Evolutionary conservation across 2,329 filamentous ascomycete species (phyloP).

Genomic region (Ophiostoma quercus): DNA sequence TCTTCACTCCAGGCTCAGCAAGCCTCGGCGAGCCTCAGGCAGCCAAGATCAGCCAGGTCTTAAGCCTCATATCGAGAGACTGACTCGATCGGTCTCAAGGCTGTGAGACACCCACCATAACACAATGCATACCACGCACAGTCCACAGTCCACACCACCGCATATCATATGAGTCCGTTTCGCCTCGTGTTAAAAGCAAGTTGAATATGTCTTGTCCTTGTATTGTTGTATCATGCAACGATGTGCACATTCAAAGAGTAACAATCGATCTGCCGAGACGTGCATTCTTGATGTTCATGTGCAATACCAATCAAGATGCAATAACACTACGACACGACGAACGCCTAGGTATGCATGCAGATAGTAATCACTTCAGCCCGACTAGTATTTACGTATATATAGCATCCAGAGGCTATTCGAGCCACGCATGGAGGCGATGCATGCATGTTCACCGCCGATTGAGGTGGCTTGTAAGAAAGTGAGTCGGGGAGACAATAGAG

Average conservation of each 20-base stretch:
- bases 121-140: too few relatives aligned
- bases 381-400: not conserved
- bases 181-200: not conserved
- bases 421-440: conserved; percentile 1
- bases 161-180: conserved; percentile 7
- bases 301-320: not conserved
- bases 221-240: too few relatives aligned
- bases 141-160: not conserved
- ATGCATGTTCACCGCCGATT: conserved; percentile 2
- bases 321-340: not conserved
- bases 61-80: not conserved
- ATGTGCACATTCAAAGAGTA: not conserved
- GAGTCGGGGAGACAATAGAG: not conserved
- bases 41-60: not conserved
- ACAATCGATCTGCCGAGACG: not conserved
- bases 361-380: not conserved
- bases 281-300: not conserved
- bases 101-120: not conserved
- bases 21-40: not conserved
- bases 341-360: not conserved
- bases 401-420: not conserved
- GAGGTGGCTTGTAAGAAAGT: not conserved
- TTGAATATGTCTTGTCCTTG: too few relatives aligned
- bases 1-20: not conserved
- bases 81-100: not conserved